phyloP scores from a whole-genome alignment of 2,329 filamentous ascomycete species.

The Fusarium xyrophilum region DNA sequence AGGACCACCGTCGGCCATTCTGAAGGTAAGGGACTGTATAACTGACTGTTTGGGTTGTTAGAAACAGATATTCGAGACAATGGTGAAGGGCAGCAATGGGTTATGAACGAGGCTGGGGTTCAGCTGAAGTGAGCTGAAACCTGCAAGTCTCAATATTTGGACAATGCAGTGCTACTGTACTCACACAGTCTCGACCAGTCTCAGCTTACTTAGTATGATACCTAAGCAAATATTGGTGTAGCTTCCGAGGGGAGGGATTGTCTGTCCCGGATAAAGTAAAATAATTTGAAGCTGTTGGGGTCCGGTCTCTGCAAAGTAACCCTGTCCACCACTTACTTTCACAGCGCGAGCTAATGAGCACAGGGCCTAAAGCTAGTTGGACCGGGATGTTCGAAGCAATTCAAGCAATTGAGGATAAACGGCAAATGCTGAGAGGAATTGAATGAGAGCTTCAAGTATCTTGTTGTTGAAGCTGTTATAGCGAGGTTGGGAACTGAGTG shows the following conservation, averaged over 20 bases:
- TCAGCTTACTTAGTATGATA: not conserved
- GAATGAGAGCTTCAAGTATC: not conserved
- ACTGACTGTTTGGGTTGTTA: not conserved
- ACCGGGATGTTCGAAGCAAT: conserved; percentile 30
- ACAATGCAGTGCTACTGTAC: conserved; percentile 23
- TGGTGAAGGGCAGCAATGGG: not conserved
- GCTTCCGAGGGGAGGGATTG: not conserved
- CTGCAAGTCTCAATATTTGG: conserved; percentile 15
- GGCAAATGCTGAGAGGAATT: not conserved
- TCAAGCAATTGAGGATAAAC: not conserved
- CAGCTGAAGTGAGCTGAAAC: conserved; percentile 13
- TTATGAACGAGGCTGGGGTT: not conserved
- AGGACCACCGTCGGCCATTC: conserved; percentile 55
- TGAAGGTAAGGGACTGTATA: not conserved
- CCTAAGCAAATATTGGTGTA: conserved; percentile 3
- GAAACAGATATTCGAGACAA: not conserved
- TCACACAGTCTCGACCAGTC: conserved; percentile 22
- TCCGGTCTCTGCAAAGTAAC: conserved; percentile 15
- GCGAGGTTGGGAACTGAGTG: not conserved
- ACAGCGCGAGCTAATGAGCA: conserved; percentile 20
- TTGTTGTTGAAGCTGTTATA: not conserved
- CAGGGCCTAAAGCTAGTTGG: conserved; percentile 19
- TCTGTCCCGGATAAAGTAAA: not conserved
- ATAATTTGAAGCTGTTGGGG: conserved; percentile 18
- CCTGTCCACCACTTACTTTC: conserved; percentile 13